phyloP scores from a whole-genome alignment of 2,329 filamentous ascomycete species.

The Botrytis hyacinthi region DNA sequence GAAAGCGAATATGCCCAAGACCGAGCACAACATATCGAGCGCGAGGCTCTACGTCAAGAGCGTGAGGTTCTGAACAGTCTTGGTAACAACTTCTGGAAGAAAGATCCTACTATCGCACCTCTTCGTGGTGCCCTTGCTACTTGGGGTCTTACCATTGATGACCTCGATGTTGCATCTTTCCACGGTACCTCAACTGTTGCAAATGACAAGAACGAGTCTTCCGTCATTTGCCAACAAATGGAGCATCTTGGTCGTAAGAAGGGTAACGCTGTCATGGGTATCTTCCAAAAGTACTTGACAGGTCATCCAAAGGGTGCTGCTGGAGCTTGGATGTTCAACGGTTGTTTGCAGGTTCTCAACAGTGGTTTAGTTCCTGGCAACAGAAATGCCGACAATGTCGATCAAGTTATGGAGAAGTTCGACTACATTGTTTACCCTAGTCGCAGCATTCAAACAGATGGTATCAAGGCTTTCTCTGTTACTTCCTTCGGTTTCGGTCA shows the following conservation, averaged over 20 bases:
- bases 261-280: constrained; percentile 92
- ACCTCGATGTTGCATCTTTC: constrained; percentile 93
- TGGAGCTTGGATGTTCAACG: constrained; percentile 99
- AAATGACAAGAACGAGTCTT: constrained; percentile 99
- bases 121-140: constrained; percentile 93
- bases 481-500: constrained; percentile 99
- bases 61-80: constrained; percentile 90
- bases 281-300: constrained; percentile 99
- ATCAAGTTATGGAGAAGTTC: constrained; percentile 94
- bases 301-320: constrained; percentile 99
- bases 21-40: constrained; percentile 81
- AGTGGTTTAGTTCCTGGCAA: constrained; percentile 92
- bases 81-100: constrained; percentile 99
- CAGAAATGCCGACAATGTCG: constrained; percentile 96
- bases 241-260: constrained; percentile 91
- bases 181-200: constrained; percentile 98
- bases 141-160: constrained; percentile 96
- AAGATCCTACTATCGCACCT: constrained; percentile 88
- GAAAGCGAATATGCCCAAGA: constrained; percentile 84
- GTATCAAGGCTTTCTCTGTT: constrained; percentile 96
- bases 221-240: constrained; percentile 94
- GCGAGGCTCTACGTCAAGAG: constrained; percentile 82
- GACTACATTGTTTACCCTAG: constrained; percentile 98
- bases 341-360: constrained; percentile 92
- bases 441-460: constrained; percentile 93